Evolutionary conservation across 805 yeast species (phyloP).

Genomic region (Saturnispora ahearnii): DNA sequence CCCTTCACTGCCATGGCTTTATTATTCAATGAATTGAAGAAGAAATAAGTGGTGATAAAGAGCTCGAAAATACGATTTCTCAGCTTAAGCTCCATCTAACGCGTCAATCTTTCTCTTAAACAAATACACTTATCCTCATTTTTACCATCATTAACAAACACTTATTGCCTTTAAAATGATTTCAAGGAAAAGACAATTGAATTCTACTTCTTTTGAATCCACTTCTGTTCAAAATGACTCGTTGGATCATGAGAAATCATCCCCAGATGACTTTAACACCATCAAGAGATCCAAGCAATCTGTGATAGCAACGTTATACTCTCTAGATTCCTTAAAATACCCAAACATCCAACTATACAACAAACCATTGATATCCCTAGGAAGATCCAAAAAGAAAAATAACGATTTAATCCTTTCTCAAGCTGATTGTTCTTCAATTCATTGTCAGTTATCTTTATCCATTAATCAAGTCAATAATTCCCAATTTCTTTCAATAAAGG

Average conservation of each 20-base stretch:
- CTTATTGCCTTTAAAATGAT: not conserved
- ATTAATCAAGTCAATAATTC: slow-evolving; percentile 32
- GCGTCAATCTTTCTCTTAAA: not conserved
- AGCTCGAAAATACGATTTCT: not conserved
- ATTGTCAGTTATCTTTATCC: slow-evolving; percentile 41
- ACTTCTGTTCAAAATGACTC: not conserved
- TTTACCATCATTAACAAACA: not conserved
- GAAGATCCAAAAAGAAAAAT: slow-evolving; percentile 33
- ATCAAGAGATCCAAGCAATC: not conserved
- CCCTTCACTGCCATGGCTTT: slow-evolving; percentile 69
- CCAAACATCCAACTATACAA: slow-evolving; percentile 2
- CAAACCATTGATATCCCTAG: slow-evolving; percentile 10
- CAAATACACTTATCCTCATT: not conserved
- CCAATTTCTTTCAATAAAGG: slow-evolving; percentile 40
- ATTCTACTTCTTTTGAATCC: not conserved
- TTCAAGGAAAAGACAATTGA: slow-evolving; percentile 1
- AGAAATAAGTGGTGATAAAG: not conserved
- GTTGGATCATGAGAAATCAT: not conserved
- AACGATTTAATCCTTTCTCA: slow-evolving; percentile 36
- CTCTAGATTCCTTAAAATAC: slow-evolving; percentile 6
- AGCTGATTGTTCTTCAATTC: slow-evolving; percentile 55
- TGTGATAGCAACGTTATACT: slow-evolving; percentile 8
- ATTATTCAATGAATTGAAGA: not conserved
- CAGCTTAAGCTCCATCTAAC: not conserved
- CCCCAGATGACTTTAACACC: not conserved